Conservation (phyloP, 306 rosid genomes). For the Ziziphus jujuba region DNA sequence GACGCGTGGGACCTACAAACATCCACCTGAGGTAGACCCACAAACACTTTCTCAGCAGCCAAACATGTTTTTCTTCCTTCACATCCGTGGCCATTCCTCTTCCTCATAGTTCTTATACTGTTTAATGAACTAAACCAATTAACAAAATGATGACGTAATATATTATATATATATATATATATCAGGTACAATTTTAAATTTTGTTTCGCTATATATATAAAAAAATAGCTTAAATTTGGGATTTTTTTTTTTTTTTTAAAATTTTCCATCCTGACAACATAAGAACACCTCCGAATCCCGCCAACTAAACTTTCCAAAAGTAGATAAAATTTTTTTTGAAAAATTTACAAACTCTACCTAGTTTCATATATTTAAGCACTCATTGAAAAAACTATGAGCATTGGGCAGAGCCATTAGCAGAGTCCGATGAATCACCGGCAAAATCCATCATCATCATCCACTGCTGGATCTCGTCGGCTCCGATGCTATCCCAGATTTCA, state of each 20-base stretch:
- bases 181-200: too few relatives aligned
- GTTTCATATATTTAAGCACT: background rate
- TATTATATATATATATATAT: too few relatives aligned
- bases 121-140: too few relatives aligned
- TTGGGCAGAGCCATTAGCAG: slow-evolving; percentile 38
- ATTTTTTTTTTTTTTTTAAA: background rate
- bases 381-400: background rate
- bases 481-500: slow-evolving; percentile 50
- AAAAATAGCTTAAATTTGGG: background rate
- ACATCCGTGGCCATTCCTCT: background rate
- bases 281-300: too few relatives aligned
- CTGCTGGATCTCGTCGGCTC: slow-evolving; percentile 47
- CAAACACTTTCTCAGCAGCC: background rate
- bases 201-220: too few relatives aligned
- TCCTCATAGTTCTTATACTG: too few relatives aligned
- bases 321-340: background rate
- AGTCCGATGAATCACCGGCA: slow-evolving; percentile 40
- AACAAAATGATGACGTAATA: too few relatives aligned
- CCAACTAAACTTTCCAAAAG: background rate
- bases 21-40: slow-evolving; percentile 6
- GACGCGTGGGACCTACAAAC: slow-evolving; percentile 17
- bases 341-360: background rate
- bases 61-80: background rate
- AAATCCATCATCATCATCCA: slow-evolving; percentile 52
- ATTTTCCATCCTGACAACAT: too few relatives aligned